Evolutionary conservation across 2,329 filamentous ascomycete genomes (phyloP).

Genomic region (Apiospora malaysiana): DNA sequence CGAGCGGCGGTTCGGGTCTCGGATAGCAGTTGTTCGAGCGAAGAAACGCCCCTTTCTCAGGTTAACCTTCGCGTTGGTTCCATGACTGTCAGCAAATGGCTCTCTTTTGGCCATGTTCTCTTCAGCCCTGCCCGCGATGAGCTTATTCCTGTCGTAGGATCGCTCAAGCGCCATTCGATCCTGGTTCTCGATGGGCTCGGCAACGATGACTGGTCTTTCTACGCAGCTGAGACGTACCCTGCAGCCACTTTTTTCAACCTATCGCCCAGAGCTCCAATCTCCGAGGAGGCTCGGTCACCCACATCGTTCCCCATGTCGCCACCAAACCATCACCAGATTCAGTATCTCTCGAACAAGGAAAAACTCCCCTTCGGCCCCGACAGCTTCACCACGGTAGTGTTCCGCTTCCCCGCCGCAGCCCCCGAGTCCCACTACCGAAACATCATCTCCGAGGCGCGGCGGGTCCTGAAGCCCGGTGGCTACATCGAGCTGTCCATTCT

Average conservation of each 20-base stretch:
- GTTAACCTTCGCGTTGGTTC: slow-evolving; percentile 81
- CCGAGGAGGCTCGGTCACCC: slow-evolving; percentile 49
- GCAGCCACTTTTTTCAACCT: slow-evolving; percentile 79
- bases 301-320: slow-evolving; percentile 61
- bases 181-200: slow-evolving; percentile 83
- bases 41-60: slow-evolving; percentile 69
- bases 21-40: slow-evolving; percentile 53
- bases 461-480: slow-evolving; percentile 78
- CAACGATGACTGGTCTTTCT: slow-evolving; percentile 90
- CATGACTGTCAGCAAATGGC: slow-evolving; percentile 86
- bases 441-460: slow-evolving; percentile 75
- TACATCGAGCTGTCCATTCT: slow-evolving; percentile 81
- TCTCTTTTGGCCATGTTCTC: slow-evolving; percentile 82
- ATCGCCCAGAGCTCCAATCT: slow-evolving; percentile 61
- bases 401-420: slow-evolving; percentile 75
- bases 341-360: slow-evolving; percentile 65
- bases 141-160: slow-evolving; percentile 58
- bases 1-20: slow-evolving; percentile 45
- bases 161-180: slow-evolving; percentile 65
- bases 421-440: slow-evolving; percentile 73
- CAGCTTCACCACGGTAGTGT: slow-evolving; percentile 77
- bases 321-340: slow-evolving; percentile 77
- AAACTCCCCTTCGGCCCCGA: slow-evolving; percentile 78
- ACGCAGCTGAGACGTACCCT: slow-evolving; percentile 81
- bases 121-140: slow-evolving; percentile 82